phyloP scores from a whole-genome alignment of 192 early-diverging fungal species.

The Chytriomyces hyalinus region DNA sequence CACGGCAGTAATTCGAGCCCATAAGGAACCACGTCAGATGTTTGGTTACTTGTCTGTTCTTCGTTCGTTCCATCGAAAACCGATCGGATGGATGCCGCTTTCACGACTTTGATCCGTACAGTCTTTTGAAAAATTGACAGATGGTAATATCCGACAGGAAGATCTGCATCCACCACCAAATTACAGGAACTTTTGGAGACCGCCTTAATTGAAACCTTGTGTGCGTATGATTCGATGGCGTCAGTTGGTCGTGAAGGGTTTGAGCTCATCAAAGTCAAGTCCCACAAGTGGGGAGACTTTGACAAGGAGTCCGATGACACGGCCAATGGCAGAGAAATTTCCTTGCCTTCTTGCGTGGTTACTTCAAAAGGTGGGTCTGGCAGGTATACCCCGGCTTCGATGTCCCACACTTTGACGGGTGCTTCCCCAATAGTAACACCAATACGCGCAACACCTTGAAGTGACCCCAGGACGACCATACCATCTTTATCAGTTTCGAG shows the following conservation, averaged over 20 bases:
- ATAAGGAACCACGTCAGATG: not conserved
- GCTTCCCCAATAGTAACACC: slow-evolving; percentile 17
- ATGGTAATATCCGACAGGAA: not conserved
- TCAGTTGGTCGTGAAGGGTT: not conserved
- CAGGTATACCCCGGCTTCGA: not conserved
- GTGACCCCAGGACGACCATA: not conserved
- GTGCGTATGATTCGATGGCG: not conserved
- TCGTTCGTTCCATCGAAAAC: not conserved
- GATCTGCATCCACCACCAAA: not conserved
- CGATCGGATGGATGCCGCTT: not conserved
- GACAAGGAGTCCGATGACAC: slow-evolving; percentile 4
- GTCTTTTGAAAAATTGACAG: not conserved
- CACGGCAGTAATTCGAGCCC: not conserved
- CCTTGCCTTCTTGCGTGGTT: not conserved
- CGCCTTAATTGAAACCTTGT: not conserved
- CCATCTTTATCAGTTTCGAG: slow-evolving; percentile 4
- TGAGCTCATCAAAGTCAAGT: not conserved
- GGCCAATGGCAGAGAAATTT: slow-evolving; percentile 4
- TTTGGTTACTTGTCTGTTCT: not conserved
- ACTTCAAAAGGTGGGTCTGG: not conserved
- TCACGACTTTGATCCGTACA: not conserved
- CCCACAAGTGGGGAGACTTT: slow-evolving; percentile 3
- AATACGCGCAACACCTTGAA: slow-evolving; percentile 4
- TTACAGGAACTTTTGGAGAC: slow-evolving; percentile 6
- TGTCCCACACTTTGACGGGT: slow-evolving; percentile 19